A percentile compares a stretch with the other conserved stretches of the same genome.
Conservation (phyloP, 2,329 filamentous ascomycete genomes). For the Arthrobotrys sphaeroides region DNA sequence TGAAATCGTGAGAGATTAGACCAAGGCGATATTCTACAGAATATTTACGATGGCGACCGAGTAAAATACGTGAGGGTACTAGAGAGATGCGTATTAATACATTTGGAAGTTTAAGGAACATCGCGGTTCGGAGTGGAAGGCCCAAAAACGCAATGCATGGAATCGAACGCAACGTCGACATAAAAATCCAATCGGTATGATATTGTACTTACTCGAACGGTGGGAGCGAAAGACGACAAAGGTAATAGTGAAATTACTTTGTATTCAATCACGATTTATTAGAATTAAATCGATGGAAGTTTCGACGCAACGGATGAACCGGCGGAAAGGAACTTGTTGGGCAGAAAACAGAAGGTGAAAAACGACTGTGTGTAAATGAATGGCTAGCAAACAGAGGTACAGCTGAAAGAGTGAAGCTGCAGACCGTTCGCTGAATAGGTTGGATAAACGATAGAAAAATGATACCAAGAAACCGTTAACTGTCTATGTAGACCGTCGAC, state of each 20-base stretch:
- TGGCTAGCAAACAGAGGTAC: slow-evolving; percentile 59
- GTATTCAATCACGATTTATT: slow-evolving; percentile 49
- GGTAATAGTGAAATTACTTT: slow-evolving; percentile 47
- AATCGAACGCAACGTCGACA: not conserved
- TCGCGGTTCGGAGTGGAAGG: slow-evolving; percentile 33
- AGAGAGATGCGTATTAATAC: slow-evolving; percentile 14
- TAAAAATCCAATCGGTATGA: not conserved
- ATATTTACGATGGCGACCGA: slow-evolving; percentile 38
- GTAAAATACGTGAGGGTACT: slow-evolving; percentile 32
- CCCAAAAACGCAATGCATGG: slow-evolving; percentile 20
- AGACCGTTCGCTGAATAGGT: slow-evolving; percentile 55
- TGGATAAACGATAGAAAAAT: slow-evolving; percentile 58
- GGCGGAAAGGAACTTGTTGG: slow-evolving; percentile 2
- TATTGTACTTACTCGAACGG: slow-evolving; percentile 44
- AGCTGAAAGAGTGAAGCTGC: slow-evolving; percentile 59
- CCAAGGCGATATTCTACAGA: slow-evolving; percentile 55
- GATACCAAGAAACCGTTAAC: slow-evolving; percentile 52
- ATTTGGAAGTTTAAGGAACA: slow-evolving; percentile 1
- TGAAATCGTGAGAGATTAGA: slow-evolving; percentile 57
- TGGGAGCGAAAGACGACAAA: slow-evolving; percentile 43
- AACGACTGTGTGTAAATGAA: slow-evolving; percentile 57
- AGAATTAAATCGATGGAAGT: slow-evolving; percentile 44
- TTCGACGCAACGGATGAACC: slow-evolving; percentile 10
- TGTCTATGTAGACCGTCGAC: slow-evolving; percentile 55
- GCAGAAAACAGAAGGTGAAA: slow-evolving; percentile 51